Evolutionary conservation across 2,329 filamentous ascomycete genomes (phyloP).

Genomic region (Clonostachys rosea): DNA sequence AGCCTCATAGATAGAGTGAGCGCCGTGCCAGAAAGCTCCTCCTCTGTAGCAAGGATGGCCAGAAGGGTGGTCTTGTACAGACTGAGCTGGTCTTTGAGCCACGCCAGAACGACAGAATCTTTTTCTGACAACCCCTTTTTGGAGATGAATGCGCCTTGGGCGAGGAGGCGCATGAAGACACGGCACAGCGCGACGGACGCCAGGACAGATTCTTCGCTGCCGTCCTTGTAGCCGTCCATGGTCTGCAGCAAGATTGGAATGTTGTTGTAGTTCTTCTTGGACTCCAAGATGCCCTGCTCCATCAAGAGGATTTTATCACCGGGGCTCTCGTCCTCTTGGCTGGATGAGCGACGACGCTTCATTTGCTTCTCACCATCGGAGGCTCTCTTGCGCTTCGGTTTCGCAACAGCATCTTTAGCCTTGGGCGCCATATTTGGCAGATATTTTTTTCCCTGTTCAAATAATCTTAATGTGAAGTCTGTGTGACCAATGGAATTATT

Average conservation of each 20-base stretch:
- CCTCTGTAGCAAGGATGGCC: conserved; percentile 54
- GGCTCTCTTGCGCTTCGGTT: conserved; percentile 48
- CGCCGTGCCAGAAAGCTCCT: conserved; percentile 63
- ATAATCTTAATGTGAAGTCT: neutral
- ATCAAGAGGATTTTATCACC: conserved; percentile 67
- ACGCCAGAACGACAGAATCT: conserved; percentile 68
- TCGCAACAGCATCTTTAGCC: conserved; percentile 11
- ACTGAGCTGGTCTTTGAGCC: conserved; percentile 71
- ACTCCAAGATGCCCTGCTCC: conserved; percentile 78
- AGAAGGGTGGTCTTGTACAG: conserved; percentile 66
- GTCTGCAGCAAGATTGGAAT: conserved; percentile 66
- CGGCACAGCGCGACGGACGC: conserved; percentile 80
- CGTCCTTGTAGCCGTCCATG: conserved; percentile 40
- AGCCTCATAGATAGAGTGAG: conserved; percentile 79
- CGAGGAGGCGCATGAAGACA: conserved; percentile 78
- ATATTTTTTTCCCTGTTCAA: neutral
- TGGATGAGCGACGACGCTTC: conserved; percentile 45
- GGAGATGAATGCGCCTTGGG: conserved; percentile 64
- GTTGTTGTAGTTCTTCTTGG: conserved; percentile 88
- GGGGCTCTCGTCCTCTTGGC: conserved; percentile 39
- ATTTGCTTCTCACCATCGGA: conserved; percentile 34
- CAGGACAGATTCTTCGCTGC: conserved; percentile 52
- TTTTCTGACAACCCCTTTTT: conserved; percentile 65
- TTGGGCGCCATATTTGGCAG: conserved; percentile 15
- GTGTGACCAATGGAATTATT: neutral